Base-by-base conservation (phyloP, 305 asterid species). In the Ruellia speciosa region DNA sequence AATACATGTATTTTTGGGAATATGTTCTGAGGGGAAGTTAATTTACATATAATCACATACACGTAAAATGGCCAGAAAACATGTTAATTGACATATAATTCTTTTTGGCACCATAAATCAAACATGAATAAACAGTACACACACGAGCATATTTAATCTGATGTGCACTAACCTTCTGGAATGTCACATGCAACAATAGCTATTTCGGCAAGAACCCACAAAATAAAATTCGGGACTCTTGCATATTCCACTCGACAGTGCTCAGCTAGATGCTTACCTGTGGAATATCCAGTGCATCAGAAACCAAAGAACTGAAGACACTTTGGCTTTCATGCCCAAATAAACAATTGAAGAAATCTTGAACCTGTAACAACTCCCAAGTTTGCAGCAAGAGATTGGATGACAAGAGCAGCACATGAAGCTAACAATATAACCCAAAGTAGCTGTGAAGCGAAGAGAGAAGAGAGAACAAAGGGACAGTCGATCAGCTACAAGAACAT, bases 251-350 rank as follows among this genome's bases (percentile, higher is more conserved):
- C 63, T 69, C 95, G 78, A 70, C 95, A 85, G 65, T 88, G 96
- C 77, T 92, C 99, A 16, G 96, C 95, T 67, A 92, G 76, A 78
- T 92, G 96, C 62, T 88, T 88, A 58, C 99, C 95, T 88, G 75
- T 15, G 70, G 14, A 60, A 54, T 12, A 50, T 46, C 7, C 8
- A 51, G 34, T 13, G 16, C 10, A 24, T 59, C 24, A 56, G 13
- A 54, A 64, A 40, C 49, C 45, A 49, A 65, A 39, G 11, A 34
- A 35, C 9, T 10, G 28, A 60, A 53, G 19, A 31, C 5, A 7
- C 50, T 46, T 51, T 60, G 11, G 28, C 45, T 66, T 54, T 31
- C 49, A 34, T 13, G 34, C 11, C 43, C n/a, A 57, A 34, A 43
- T 7, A 63, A 47, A 58, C 20, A 43, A 52, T 47, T 20, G 58